These are phyloP conservation scores for Arctium lappa DNA, from an alignment of 129 eudicot species.

Conservation along the genomic window DNA sequence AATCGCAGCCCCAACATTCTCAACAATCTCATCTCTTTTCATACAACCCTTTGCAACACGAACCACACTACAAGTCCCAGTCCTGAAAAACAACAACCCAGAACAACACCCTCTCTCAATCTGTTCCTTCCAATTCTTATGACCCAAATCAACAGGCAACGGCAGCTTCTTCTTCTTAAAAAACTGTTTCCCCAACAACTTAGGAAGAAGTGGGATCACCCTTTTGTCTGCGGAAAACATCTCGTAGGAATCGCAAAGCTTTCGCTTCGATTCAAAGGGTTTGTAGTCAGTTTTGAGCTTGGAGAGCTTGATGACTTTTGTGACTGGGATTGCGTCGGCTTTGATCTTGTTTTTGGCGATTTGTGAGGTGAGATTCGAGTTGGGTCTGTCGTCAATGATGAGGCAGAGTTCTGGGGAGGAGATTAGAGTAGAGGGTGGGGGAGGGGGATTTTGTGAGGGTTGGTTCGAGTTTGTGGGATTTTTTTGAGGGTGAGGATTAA, in stretches of 20 bases:
- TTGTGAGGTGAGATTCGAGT: conserved; percentile 18
- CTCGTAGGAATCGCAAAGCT: conserved; percentile 73
- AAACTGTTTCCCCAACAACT: conserved; percentile 57
- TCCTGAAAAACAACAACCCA: conserved; percentile 48
- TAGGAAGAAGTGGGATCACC: conserved; percentile 45
- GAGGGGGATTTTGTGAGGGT: conserved; percentile 64
- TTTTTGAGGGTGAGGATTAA: conserved; percentile 66
- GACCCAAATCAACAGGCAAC: conserved; percentile 54
- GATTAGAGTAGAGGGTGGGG: conserved; percentile 55
- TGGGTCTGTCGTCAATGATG: conserved; percentile 69
- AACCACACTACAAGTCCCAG: conserved; percentile 81
- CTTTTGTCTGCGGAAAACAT: conserved; percentile 55
- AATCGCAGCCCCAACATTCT: conserved; percentile 58
- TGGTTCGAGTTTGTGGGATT: conserved; percentile 63
- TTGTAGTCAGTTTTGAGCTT: conserved; percentile 71
- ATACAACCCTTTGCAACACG: conserved; percentile 55
- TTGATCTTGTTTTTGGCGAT: too few relatives aligned
- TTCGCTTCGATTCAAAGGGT: conserved; percentile 61
- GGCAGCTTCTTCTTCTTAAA: conserved; percentile 82
- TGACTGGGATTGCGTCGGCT: conserved; percentile 37
- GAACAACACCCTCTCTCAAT: conserved; percentile 54
- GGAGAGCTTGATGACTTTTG: conserved; percentile 57
- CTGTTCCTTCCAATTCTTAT: conserved; percentile 69
- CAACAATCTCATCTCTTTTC: conserved; percentile 63
- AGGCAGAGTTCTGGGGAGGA: conserved; percentile 54